Base-by-base conservation (phyloP, 192 early-diverging fungal genomes). In the Chytriomyces sp. region DNA sequence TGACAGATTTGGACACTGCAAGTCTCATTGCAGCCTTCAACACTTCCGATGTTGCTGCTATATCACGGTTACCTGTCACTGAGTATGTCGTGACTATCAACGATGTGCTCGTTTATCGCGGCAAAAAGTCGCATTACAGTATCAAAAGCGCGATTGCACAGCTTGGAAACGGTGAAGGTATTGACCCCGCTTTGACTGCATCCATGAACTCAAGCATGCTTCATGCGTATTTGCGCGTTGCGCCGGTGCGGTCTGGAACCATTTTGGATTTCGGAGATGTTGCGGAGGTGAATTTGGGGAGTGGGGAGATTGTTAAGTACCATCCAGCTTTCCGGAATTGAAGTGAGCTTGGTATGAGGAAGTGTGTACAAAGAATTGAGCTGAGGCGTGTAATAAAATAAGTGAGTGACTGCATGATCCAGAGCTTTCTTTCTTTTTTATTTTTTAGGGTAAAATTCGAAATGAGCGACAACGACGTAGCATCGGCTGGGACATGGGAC, bases 71-170 rank as follows among this genome's bases (percentile, higher is more conserved):
- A n/a, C 53, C 13, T 20, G n/a, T 47, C 28, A 73, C 44, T 46
- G 72, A 73, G 26, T 73, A 63, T 63, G 10, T 13, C n/a, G 69
- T 83, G 0, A 18, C 72, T 5, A 16, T 80, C 13, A 83, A 83
- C 45, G 82, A 83, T 59, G 75, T 83, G 5, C 78, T 72, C 13
- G 71, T 83, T 18, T 83, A 83, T 57, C 67, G 82, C 5, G 82
- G 82, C 1, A 45, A 64, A 11, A 43, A 61, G 13, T 13, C 74
- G 23, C 43, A 6, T 6, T 77, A 61, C 57, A 16, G 24, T 5
- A 11, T 80, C 26, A 26, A 35, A 7, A 35, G 9, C 6, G 2
- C 75, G 0, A 13, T 26, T 26, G 68, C 67, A 23, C 63, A 71
- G 5, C 8, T 50, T 10, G 50, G 23, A 20, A 48, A 43, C 18